Base-by-base conservation (phyloP, 2,329 filamentous ascomycete species). In the Microsporum canis region DNA sequence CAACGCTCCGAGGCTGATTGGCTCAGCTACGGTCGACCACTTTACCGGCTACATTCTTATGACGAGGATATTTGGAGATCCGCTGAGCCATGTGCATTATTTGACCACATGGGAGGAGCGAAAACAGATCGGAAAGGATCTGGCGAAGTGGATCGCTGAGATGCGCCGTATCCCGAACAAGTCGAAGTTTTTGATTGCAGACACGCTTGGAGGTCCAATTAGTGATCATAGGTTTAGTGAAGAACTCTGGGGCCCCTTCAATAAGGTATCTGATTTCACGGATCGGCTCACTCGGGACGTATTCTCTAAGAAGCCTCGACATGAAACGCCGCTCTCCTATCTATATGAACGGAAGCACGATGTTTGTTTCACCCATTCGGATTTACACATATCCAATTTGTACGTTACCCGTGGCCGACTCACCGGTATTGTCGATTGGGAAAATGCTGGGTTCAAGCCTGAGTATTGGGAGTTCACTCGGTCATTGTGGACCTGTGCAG, bases 401-500 rank as follows among this genome's bases (percentile, higher is more conserved):
- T 57, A 63, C 41, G 27, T 65, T 17, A 39, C 53, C 10, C n/a
- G 17, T 23, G 63, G 62, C 7, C 47, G 47, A 12, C 51, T 65
- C 10, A 31, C 56, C 57, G 63, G 61, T 6, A 57, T 63, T 17
- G 56, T 64, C 41, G 61, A 61, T 47, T 64, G 60, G 47, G 61
- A 64, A 45, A 43, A 60, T 49, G 59, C 61, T 14, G 60, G 61
- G 23, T 65, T 59, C 34, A 63, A 60, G 33, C 63, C 63, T 3
- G 63, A 65, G 51, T 65, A 65, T 55, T 65, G 63, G 63, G 62
- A 65, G 55, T 58, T 60, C n/a, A 64, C 56, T 43, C 51, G 59
- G 23, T 58, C 55, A 10, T 34, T 62, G 29, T 61, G 59, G 58
- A 36, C 5, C 14, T 47, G 17, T 47, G 43, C 6, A 39, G 36